A percentile compares a stretch with the other conserved stretches of the same genome.
These are phyloP conservation scores for Vitis riparia DNA, from an alignment of 164 flowering plant genomes.

Conservation along the genomic window DNA sequence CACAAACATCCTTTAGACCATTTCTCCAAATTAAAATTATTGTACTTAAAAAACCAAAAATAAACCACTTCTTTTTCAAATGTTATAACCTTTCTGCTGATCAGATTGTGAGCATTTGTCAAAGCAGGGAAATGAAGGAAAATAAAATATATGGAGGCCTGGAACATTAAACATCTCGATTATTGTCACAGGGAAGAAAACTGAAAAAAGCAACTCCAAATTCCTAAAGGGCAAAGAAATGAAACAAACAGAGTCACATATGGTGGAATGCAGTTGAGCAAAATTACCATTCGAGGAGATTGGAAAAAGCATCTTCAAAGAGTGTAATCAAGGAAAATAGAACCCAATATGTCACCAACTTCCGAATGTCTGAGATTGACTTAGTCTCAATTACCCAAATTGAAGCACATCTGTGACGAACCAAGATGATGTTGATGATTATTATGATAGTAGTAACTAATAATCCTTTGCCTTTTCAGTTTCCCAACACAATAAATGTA, in stretches of 20 bases:
- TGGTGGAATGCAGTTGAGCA: neutral
- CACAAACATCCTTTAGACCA: too few relatives aligned
- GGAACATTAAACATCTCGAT: too few relatives aligned
- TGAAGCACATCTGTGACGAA: slow-evolving; percentile 18
- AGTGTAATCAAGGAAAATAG: slow-evolving; percentile 20
- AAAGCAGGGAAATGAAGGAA: too few relatives aligned
- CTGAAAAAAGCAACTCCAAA: too few relatives aligned
- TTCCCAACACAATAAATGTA: too few relatives aligned
- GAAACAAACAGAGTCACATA: neutral
- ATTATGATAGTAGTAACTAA: neutral
- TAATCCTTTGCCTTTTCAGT: neutral
- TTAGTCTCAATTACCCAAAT: slow-evolving; percentile 23
- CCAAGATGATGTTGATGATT: neutral
- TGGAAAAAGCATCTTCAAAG: slow-evolving; percentile 15
- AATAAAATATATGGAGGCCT: too few relatives aligned
- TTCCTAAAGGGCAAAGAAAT: neutral
- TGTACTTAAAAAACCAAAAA: too few relatives aligned
- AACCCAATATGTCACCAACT: slow-evolving; percentile 22
- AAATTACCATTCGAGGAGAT: slow-evolving; percentile 19
- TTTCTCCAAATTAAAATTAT: too few relatives aligned
- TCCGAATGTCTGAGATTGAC: slow-evolving; percentile 8
- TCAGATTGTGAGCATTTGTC: too few relatives aligned
- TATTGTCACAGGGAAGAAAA: too few relatives aligned
- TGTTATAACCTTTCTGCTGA: too few relatives aligned
- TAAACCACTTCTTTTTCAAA: too few relatives aligned